Conservation (phyloP, 2,329 filamentous ascomycete genomes). For the Ophiocordyceps robertsii region DNA sequence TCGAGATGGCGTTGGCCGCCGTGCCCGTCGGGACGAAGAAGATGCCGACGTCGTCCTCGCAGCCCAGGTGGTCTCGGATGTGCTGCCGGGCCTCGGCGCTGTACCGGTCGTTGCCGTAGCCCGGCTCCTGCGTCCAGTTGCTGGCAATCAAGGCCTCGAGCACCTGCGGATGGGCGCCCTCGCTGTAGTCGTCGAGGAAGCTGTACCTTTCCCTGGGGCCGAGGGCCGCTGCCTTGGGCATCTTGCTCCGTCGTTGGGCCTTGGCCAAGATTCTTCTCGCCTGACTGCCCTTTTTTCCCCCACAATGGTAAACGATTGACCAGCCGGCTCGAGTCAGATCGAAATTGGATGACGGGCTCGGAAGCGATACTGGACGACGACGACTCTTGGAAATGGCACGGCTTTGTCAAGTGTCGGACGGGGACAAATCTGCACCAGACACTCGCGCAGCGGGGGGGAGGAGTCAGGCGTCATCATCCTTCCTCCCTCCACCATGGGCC, state of each 20-base stretch:
- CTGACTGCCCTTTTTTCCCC: background rate
- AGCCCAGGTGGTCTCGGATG: slow-evolving; percentile 23
- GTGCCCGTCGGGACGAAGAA: slow-evolving; percentile 39
- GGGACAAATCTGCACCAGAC: background rate
- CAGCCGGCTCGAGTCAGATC: too few species aligned
- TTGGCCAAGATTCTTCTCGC: background rate
- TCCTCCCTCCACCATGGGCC: background rate
- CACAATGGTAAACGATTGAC: too few species aligned
- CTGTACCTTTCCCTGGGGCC: slow-evolving; percentile 20
- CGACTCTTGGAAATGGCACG: too few species aligned
- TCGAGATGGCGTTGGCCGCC: slow-evolving; percentile 37
- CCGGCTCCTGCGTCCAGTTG: slow-evolving; percentile 29
- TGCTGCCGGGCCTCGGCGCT: slow-evolving; percentile 24
- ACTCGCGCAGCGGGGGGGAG: background rate
- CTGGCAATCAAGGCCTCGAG: slow-evolving; percentile 29
- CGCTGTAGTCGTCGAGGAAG: slow-evolving; percentile 37
- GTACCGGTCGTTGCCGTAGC: slow-evolving; percentile 33
- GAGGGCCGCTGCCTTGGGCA: slow-evolving; percentile 4
- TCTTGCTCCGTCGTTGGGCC: background rate
- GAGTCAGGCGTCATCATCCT: background rate
- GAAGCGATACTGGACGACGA: too few species aligned
- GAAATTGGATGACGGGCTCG: too few species aligned
- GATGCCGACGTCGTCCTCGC: slow-evolving; percentile 25
- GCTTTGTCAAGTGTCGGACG: too few species aligned
- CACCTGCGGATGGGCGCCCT: slow-evolving; percentile 35